phyloP scores from a whole-genome alignment of 495 filamentous ascomycete species.

The Xylaria sp. region DNA sequence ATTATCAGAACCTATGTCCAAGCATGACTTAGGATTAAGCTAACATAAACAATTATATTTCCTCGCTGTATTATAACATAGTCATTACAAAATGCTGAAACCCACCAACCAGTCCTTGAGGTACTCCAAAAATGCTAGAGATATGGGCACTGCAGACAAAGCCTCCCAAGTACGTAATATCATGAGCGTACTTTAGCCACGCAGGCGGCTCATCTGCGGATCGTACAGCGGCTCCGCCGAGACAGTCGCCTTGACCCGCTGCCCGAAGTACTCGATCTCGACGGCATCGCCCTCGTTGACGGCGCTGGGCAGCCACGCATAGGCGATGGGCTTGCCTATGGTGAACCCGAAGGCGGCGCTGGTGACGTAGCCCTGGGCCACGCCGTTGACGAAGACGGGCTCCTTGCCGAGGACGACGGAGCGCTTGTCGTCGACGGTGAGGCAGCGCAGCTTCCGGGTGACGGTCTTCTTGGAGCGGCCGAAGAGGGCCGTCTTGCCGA shows the following conservation, averaged over 20 bases:
- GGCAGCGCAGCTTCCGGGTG: conserved; percentile 35
- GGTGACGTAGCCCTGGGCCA: conserved; percentile 55
- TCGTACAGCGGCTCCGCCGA: conserved; percentile 27
- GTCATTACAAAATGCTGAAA: not conserved
- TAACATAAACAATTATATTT: not conserved
- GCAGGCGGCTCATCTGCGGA: conserved; percentile 24
- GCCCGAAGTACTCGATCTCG: conserved; percentile 59
- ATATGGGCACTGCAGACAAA: not conserved
- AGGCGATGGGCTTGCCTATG: conserved; percentile 52
- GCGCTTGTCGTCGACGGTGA: conserved; percentile 53
- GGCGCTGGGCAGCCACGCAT: conserved; percentile 52
- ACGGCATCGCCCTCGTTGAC: conserved; percentile 46
- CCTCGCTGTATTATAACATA: conserved; percentile 5
- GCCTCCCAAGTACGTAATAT: not conserved
- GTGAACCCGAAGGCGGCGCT: conserved; percentile 57
- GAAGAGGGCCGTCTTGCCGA: conserved; percentile 35
- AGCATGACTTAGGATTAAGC: too few species aligned
- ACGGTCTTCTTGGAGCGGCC: conserved; percentile 42
- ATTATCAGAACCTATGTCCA: too few species aligned
- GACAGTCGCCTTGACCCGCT: conserved; percentile 51
- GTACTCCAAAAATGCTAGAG: not conserved
- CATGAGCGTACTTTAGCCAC: not conserved
- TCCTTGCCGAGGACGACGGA: conserved; percentile 60
- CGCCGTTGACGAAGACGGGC: conserved; percentile 50
- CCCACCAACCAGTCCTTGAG: not conserved